These are phyloP conservation scores for Coelastrella sp. DNA, from an alignment of 139 green algal species.

Conservation along the genomic window DNA sequence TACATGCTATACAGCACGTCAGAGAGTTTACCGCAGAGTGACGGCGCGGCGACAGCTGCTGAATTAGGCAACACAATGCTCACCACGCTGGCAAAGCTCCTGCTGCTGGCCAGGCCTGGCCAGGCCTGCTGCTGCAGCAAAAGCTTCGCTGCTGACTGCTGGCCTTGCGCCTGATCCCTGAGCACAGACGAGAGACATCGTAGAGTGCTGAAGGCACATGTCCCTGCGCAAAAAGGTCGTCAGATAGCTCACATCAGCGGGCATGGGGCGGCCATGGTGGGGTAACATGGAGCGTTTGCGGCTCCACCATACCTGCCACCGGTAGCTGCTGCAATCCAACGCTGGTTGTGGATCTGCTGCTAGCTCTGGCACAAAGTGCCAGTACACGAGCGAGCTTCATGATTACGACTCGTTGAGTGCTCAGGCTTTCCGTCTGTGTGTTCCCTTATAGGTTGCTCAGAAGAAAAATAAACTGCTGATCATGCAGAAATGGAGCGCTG, in stretches of 20 bases:
- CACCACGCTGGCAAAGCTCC: neutral
- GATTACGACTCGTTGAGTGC: neutral
- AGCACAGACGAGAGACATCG: slow-evolving; percentile 17
- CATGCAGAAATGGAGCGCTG: too few species aligned
- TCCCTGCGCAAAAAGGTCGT: neutral
- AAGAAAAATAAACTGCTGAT: too few species aligned
- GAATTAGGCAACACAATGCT: neutral
- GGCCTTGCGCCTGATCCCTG: neutral
- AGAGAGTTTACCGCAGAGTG: too few species aligned
- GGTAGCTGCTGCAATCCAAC: neutral
- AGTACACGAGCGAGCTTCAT: neutral
- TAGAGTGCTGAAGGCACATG: neutral
- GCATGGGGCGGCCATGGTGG: neutral
- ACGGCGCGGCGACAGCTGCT: too few species aligned
- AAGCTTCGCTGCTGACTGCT: neutral
- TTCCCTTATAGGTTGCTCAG: too few species aligned
- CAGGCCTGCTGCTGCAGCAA: slow-evolving; percentile 4
- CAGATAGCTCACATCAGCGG: neutral
- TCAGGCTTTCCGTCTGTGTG: too few species aligned
- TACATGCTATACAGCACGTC: too few species aligned
- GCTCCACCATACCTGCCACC: neutral
- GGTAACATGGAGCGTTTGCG: neutral
- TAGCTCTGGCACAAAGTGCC: neutral
- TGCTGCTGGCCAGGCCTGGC: neutral
- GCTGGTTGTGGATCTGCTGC: neutral